A percentile compares a stretch with the other conserved stretches of the same genome.
Conservation (phyloP, 2,329 filamentous ascomycete genomes). For the Fusarium sororula region DNA sequence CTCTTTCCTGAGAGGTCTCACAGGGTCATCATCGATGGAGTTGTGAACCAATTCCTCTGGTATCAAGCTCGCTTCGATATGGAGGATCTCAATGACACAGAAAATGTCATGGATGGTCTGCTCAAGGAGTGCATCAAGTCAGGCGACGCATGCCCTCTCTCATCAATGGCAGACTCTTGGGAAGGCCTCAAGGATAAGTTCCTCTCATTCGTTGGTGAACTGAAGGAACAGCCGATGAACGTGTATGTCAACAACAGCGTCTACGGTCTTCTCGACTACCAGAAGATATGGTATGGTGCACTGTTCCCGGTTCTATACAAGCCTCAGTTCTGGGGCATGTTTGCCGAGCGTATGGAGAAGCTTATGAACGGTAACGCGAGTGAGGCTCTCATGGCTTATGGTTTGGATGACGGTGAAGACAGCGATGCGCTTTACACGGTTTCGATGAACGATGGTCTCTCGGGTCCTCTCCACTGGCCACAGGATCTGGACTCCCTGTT, state of each 20-base stretch:
- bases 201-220: constrained; percentile 42
- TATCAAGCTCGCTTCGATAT: constrained; percentile 40
- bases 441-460: constrained; percentile 41
- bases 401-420: constrained; percentile 17
- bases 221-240: constrained; percentile 51
- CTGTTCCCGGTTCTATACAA: constrained; percentile 53
- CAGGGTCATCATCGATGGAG: constrained; percentile 50
- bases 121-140: constrained; percentile 52
- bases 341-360: constrained; percentile 48
- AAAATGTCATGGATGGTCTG: constrained; percentile 46
- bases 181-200: constrained; percentile 48
- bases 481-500: constrained; percentile 46
- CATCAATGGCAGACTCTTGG: constrained; percentile 48
- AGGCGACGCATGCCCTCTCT: constrained; percentile 56
- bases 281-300: constrained; percentile 47
- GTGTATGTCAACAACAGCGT: constrained; percentile 55
- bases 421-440: constrained; percentile 43
- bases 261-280: constrained; percentile 51
- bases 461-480: constrained; percentile 44
- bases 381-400: constrained; percentile 49
- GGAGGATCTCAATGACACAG: constrained; percentile 44
- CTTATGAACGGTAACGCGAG: constrained; percentile 54
- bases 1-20: constrained; percentile 48
- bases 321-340: constrained; percentile 48
- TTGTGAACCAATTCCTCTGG: constrained; percentile 48